phyloP scores from a whole-genome alignment of 2,329 filamentous ascomycete species.

The Xylariaceae sp. region DNA sequence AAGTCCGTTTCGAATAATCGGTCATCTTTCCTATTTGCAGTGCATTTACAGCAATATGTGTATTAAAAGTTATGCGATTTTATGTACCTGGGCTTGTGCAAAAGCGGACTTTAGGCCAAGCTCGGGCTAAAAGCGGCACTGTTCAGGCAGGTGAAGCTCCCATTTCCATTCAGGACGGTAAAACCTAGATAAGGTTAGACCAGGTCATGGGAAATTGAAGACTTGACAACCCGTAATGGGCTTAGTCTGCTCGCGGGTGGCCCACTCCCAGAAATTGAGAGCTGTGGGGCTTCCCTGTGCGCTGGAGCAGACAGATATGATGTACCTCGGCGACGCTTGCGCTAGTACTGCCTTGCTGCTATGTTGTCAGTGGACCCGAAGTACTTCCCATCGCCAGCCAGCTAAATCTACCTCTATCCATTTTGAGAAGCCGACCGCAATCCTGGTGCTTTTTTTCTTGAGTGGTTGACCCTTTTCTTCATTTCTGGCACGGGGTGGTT shows the following conservation, averaged over 20 bases:
- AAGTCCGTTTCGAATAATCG: too few relatives aligned
- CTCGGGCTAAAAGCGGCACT: too few relatives aligned
- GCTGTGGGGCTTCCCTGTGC: conserved; percentile 15
- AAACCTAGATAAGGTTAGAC: too few relatives aligned
- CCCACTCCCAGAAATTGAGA: conserved; percentile 24
- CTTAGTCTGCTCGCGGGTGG: conserved; percentile 15
- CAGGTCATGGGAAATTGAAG: conserved; percentile 20
- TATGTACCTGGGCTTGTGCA: too few relatives aligned
- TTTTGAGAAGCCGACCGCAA: conserved; percentile 16
- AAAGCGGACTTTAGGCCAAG: too few relatives aligned
- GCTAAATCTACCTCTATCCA: conserved; percentile 10
- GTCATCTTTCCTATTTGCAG: too few relatives aligned
- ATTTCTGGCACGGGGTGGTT: conserved; percentile 22
- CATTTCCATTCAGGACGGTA: too few relatives aligned
- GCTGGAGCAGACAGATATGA: conserved; percentile 16
- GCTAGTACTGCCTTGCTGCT: not conserved
- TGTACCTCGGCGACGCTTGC: conserved; percentile 6
- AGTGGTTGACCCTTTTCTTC: conserved; percentile 33
- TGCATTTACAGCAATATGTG: too few relatives aligned
- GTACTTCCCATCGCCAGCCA: conserved; percentile 25
- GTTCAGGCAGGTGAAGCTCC: too few relatives aligned
- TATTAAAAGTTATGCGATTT: too few relatives aligned
- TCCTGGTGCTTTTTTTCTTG: conserved; percentile 24
- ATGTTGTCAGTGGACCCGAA: not conserved
- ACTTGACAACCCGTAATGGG: conserved; percentile 25